These are phyloP conservation scores for Hypomontagnella monticulosa DNA, from an alignment of 495 filamentous ascomycete genomes.

Conservation along the genomic window DNA sequence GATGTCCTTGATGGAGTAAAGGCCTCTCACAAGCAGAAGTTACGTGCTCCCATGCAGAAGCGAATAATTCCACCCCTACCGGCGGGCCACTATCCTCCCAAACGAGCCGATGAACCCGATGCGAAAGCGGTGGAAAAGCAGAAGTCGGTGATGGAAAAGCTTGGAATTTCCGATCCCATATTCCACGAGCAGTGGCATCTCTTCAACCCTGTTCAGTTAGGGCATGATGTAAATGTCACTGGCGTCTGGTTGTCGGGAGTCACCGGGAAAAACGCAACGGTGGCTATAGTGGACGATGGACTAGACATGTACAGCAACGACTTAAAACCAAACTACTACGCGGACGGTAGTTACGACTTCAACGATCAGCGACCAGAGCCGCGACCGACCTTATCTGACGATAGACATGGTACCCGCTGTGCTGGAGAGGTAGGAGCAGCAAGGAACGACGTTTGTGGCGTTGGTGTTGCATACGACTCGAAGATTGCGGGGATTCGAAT, in stretches of 20 bases:
- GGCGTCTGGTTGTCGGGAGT: constrained; percentile 91
- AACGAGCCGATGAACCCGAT: constrained; percentile 49
- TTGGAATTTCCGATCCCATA: constrained; percentile 87
- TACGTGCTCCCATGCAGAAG: constrained; percentile 77
- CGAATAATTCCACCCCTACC: constrained; percentile 65
- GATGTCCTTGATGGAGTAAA: constrained; percentile 76
- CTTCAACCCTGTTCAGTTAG: constrained; percentile 79
- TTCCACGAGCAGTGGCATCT: constrained; percentile 97
- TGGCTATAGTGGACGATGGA: constrained; percentile 95
- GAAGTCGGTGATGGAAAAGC: constrained; percentile 65
- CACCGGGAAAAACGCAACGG: constrained; percentile 87
- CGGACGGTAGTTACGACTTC: constrained; percentile 92
- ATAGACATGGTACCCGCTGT: constrained; percentile 91
- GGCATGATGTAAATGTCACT: constrained; percentile 95
- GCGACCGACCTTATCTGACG: constrained; percentile 79
- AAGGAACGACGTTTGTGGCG: constrained; percentile 91
- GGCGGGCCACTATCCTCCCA: constrained; percentile 18
- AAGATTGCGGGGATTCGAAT: constrained; percentile 92
- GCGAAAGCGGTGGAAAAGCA: constrained; percentile 64
- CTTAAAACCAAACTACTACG: constrained; percentile 89
- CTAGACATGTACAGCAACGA: constrained; percentile 98
- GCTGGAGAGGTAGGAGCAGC: constrained; percentile 93
- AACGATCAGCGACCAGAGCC: constrained; percentile 85
- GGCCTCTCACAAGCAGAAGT: constrained; percentile 82
- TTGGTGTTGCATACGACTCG: constrained; percentile 93